phyloP scores from a whole-genome alignment of 768 basidiomycete genomes.

The Tylopilus balloui region DNA sequence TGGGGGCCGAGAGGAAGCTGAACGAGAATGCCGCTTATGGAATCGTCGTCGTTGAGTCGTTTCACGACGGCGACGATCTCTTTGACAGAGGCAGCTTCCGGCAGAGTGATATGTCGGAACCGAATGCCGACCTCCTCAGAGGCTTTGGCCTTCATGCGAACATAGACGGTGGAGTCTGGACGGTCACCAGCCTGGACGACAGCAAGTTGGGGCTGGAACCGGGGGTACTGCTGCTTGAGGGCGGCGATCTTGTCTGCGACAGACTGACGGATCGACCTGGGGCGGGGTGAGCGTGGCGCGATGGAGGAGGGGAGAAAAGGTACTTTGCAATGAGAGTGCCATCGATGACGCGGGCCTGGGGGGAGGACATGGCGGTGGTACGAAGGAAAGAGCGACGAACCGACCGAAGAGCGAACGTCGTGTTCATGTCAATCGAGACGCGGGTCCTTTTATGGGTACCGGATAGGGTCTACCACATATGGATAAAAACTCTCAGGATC shows the following conservation, averaged over 20 bases:
- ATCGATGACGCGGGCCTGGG: constrained; percentile 64
- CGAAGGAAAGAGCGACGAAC: constrained; percentile 14
- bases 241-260: constrained; percentile 67
- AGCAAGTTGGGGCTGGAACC: constrained; percentile 85
- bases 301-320: constrained; percentile 19
- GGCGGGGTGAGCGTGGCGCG: constrained; percentile 10
- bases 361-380: constrained; percentile 36
- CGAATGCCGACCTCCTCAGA: constrained; percentile 90
- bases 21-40: constrained; percentile 86
- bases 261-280: constrained; percentile 73
- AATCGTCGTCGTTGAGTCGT: constrained; percentile 77
- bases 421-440: constrained; percentile 5
- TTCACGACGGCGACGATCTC: constrained; percentile 75
- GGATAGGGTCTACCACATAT: not conserved
- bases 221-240: constrained; percentile 66
- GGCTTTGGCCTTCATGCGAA: constrained; percentile 97
- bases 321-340: constrained; percentile 85
- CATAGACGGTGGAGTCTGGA: constrained; percentile 86
- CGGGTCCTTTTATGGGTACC: too few relatives aligned
- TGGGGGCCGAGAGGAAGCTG: constrained; percentile 91
- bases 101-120: constrained; percentile 72
- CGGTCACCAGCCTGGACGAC: constrained; percentile 94
- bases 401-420: not conserved
- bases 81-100: constrained; percentile 65
- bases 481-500: constrained; percentile 8